Base-by-base conservation (phyloP, 176 grass and related monocot genomes). In the Cenchrus americanus region DNA sequence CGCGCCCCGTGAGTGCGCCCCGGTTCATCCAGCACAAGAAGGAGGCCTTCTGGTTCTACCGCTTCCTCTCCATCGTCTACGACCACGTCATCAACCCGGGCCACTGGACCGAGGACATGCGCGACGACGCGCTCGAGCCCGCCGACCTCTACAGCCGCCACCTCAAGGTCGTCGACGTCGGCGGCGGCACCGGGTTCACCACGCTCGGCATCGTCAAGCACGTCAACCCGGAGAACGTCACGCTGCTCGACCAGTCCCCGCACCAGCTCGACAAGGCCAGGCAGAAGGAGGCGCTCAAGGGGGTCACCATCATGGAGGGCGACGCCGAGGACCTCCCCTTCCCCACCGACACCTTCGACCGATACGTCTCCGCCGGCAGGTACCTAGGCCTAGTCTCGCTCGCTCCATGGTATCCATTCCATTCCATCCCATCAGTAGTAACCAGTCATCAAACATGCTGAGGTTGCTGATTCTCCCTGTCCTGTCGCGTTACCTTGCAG, bases 11-110 rank as follows among this genome's bases (percentile, higher is more conserved):
- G 4, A 79, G 84, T 6, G 87, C 89, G 67, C 91, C 91, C 59
- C 86, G 97, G 32, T 99, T 99, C 86, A 99, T 99, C 77, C 93
- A 96, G 84, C 97, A 96, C 93, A 99, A 99, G 82, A 90, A 99
- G 89, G 93, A 99, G 86, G 97, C 97, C n/a, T 94, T 99, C 83
- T 99, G 97, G 97, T 99, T 99, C 91, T 99, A 99, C 68, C 88
- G 91, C 18, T 94, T 99, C 75, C 86, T 99, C 61, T 99, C 97
- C 69, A 92, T 99, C 65, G 91, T 92, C 1, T 99, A 99, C 66
- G 93, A 99, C 84, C 93, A 99, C 84, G 77, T 96, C 74, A 84
- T 96, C 81, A 99, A 94, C 86, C 97, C 91, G 57, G 89, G 90
- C 69, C 97, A 99, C 81, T 99, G 91, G 93, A 99, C 91, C 34